Evolutionary conservation across 2,329 filamentous ascomycete species (phyloP), one percentile per base, ranked within the genome.

Genomic region (Claviceps arundinis): DNA sequence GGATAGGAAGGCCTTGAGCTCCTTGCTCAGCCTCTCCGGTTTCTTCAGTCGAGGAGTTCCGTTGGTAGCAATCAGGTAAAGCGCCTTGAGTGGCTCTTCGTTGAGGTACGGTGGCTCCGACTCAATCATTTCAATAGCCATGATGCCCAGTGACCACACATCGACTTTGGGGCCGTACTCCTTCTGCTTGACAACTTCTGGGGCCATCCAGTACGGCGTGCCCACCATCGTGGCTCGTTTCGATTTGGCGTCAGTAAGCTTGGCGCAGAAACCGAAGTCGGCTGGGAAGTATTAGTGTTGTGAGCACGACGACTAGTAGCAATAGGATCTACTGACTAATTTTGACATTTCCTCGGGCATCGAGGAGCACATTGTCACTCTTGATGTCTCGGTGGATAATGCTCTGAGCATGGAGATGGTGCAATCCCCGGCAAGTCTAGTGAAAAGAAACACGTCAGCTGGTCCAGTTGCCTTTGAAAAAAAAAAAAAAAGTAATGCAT

Each of bases 101-200:
- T 97, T 97, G 40, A 97, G 80, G 68, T 98, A 98, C 0, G 93
- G 93, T 5, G 93, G 93, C 69, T 98, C 93, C 17, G 89, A 95
- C 68, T 98, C 93, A 64, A 97, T 97, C 93, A 98, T 96, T 71
- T 98, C 93, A 63, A 98, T 97, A 24, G 93, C 91, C 93, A 97
- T 98, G 71, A 98, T 98, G 64, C 93, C 93, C 56, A 98, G 75
- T 34, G 90, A 96, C 93, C 93, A 98, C 65, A 97, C 95, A 65
- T 98, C 93, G 56, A 97, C 93, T 76, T 97, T 97, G 64, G 87
- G 87, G 41, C 91, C 93, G 64, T 98, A 98, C 69, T 96, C 91
- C 74, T 97, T 97, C 68, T 97, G 93, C 74, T 97, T 97, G 66
- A 98, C 93, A 45, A 98, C 93, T 70, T 98, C 93, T 40, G 93